phyloP scores from a whole-genome alignment of 176 grass and related monocot genomes.

The Carex pumila region DNA sequence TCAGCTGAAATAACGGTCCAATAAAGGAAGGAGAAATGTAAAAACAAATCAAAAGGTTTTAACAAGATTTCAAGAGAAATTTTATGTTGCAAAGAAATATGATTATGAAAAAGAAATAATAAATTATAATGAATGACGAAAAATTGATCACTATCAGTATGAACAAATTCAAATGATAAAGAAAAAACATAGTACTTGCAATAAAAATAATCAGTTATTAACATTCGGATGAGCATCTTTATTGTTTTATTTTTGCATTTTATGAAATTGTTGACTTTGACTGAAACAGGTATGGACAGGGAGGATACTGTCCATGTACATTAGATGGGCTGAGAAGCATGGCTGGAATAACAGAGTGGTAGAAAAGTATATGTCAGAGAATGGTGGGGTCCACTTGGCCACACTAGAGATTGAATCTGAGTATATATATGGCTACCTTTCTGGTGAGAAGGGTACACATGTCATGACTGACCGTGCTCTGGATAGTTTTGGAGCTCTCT shows the following conservation, averaged over 20 bases:
- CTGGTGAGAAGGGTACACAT: conserved; percentile 84
- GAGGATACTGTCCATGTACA: conserved; percentile 73
- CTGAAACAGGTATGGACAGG: conserved; percentile 58
- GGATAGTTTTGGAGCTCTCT: conserved; percentile 24
- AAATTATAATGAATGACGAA: background rate
- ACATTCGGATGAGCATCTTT: background rate
- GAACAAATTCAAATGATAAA: background rate
- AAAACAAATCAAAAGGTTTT: background rate
- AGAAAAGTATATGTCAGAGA: conserved; percentile 40
- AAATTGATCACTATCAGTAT: background rate
- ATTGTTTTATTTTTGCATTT: background rate
- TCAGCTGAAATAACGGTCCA: background rate
- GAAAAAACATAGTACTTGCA: too few relatives aligned
- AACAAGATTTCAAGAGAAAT: background rate
- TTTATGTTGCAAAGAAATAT: background rate
- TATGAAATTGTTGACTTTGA: conserved; percentile 3
- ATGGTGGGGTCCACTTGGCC: conserved; percentile 30
- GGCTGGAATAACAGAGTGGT: conserved; percentile 58
- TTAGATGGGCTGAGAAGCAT: conserved; percentile 66
- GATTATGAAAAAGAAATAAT: background rate
- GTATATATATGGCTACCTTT: conserved; percentile 87
- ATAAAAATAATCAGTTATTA: background rate
- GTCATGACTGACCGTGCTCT: conserved; percentile 47
- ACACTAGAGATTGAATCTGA: conserved; percentile 80
- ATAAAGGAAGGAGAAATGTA: background rate